These are phyloP conservation scores for Neoboletus magnificus DNA, from an alignment of 768 basidiomycete species.

Conservation along the genomic window DNA sequence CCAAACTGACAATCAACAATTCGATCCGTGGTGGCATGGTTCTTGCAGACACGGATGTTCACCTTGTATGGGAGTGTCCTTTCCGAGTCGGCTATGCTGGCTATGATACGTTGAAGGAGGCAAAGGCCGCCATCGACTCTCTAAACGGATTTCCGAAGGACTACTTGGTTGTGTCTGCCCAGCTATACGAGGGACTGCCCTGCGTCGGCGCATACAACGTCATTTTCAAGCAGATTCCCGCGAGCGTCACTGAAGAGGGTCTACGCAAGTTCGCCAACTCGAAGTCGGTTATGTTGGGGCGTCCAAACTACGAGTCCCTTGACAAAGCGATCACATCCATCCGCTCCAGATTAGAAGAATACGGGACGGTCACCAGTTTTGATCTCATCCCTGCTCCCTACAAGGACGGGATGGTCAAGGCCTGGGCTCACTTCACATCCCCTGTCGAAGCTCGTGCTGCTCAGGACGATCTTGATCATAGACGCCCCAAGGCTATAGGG, in stretches of 20 bases:
- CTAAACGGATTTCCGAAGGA: slow-evolving; percentile 37
- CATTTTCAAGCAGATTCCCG: slow-evolving; percentile 53
- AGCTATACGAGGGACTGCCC: slow-evolving; percentile 54
- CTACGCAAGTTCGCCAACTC: slow-evolving; percentile 46
- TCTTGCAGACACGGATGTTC: slow-evolving; percentile 53
- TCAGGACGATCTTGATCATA: slow-evolving; percentile 44
- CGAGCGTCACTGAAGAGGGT: slow-evolving; percentile 38
- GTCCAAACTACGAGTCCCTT: slow-evolving; percentile 42
- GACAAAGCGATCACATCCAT: slow-evolving; percentile 37
- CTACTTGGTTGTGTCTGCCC: slow-evolving; percentile 44
- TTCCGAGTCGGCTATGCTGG: slow-evolving; percentile 58
- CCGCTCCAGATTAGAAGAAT: slow-evolving; percentile 34
- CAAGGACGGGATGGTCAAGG: slow-evolving; percentile 45
- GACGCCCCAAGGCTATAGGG: slow-evolving; percentile 45
- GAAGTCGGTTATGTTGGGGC: slow-evolving; percentile 50
- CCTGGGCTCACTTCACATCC: slow-evolving; percentile 54
- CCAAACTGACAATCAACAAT: slow-evolving; percentile 44
- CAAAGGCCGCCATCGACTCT: slow-evolving; percentile 47
- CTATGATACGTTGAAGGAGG: slow-evolving; percentile 48
- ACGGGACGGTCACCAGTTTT: slow-evolving; percentile 40
- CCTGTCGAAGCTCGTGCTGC: slow-evolving; percentile 51
- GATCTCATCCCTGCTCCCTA: slow-evolving; percentile 52
- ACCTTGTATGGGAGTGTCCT: slow-evolving; percentile 60
- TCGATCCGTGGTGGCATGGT: slow-evolving; percentile 33
- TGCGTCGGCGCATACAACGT: slow-evolving; percentile 59